Conservation (phyloP, 306 rosid genomes). For the Gastrolobium villosum region DNA sequence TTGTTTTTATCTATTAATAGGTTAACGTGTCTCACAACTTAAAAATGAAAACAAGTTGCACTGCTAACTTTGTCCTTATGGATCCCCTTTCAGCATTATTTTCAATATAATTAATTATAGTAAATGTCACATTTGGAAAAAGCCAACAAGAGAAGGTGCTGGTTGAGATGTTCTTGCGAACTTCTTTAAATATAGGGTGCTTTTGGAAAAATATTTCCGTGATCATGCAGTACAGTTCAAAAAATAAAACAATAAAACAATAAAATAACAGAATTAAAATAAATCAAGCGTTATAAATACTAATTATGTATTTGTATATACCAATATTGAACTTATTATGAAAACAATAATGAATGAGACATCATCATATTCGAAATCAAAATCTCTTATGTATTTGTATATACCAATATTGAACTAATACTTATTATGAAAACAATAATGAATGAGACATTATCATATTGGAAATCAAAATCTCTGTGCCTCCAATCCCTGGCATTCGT, state of each 20-base stretch:
- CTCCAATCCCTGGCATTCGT: not conserved
- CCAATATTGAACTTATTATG: not conserved
- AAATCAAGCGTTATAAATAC: not conserved
- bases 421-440: not conserved
- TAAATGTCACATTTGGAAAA: conserved; percentile 39
- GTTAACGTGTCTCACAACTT: conserved; percentile 33
- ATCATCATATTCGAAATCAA: not conserved
- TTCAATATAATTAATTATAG: conserved; percentile 49
- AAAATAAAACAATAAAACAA: not conserved
- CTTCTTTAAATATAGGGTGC: conserved; percentile 37
- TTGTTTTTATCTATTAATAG: conserved; percentile 52
- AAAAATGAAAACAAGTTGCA: conserved; percentile 40
- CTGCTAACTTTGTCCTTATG: conserved; percentile 35
- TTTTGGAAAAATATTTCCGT: not conserved
- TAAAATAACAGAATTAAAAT: not conserved
- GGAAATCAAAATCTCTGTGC: conserved; percentile 1
- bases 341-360: not conserved
- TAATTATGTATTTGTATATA: not conserved
- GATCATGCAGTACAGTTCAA: not conserved
- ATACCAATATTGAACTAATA: not conserved
- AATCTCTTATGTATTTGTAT: not conserved
- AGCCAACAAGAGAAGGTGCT: conserved; percentile 3
- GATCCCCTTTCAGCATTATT: conserved; percentile 25
- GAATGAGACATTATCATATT: not conserved
- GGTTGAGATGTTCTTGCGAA: conserved; percentile 8